Conservation (phyloP, 345 rosid species). For the Salix suchowensis region DNA sequence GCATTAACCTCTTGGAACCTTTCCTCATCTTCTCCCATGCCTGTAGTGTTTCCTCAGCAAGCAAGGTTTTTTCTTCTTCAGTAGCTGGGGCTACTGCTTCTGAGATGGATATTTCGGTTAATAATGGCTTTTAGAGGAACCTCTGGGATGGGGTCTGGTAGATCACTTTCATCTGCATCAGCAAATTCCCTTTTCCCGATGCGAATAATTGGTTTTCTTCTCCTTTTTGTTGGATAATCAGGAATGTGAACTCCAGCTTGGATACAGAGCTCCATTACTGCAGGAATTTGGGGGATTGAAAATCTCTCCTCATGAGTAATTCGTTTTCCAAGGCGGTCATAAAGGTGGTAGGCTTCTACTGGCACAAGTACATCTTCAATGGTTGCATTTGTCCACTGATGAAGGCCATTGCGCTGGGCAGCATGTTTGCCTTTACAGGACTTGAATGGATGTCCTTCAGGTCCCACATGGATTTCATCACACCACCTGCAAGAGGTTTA, state of each 20-base stretch:
- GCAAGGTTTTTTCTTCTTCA: slow-evolving; percentile 49
- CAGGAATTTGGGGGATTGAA: slow-evolving; percentile 69
- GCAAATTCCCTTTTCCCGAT: slow-evolving; percentile 68
- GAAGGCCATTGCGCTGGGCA: slow-evolving; percentile 67
- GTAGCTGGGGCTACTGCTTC: slow-evolving; percentile 47
- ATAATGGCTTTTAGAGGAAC: slow-evolving; percentile 44
- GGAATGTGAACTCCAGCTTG: slow-evolving; percentile 85
- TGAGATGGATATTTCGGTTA: slow-evolving; percentile 53
- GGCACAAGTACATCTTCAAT: slow-evolving; percentile 67
- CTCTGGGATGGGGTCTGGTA: slow-evolving; percentile 68
- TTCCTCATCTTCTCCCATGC: slow-evolving; percentile 79
- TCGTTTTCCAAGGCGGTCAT: slow-evolving; percentile 71
- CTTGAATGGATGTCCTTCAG: slow-evolving; percentile 82
- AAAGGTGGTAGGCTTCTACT: slow-evolving; percentile 76
- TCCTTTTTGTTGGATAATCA: slow-evolving; percentile 69
- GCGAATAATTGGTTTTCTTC: slow-evolving; percentile 83
- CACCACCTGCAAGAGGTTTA: slow-evolving; percentile 58
- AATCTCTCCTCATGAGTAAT: slow-evolving; percentile 78
- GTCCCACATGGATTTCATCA: slow-evolving; percentile 89
- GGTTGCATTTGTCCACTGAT: slow-evolving; percentile 67
- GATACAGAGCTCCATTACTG: slow-evolving; percentile 82
- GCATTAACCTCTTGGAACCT: slow-evolving; percentile 82
- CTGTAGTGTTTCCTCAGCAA: slow-evolving; percentile 73
- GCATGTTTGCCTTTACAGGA: slow-evolving; percentile 73
- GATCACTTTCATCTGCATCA: slow-evolving; percentile 85